Base-by-base conservation (phyloP, 805 yeast genomes). In the Starmerella sp. region DNA sequence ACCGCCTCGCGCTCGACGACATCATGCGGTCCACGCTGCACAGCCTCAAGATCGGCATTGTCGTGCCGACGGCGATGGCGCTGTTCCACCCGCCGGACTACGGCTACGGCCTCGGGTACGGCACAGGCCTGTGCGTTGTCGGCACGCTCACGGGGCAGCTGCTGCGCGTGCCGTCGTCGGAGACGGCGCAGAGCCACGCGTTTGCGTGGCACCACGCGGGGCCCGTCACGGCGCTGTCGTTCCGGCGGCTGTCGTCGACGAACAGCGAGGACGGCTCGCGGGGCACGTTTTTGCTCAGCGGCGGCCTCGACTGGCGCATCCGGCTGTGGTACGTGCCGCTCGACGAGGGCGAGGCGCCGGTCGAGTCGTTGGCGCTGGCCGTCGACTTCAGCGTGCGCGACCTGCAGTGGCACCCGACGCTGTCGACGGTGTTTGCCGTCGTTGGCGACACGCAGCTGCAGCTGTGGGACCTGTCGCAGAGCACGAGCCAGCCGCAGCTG, bases 1-100 rank as follows among this genome's bases (percentile, higher is more conserved):
- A 67, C 36, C 53, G 58, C 17, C 45, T 68, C 5, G 47, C 55
- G 7, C 63, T 72, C 8, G 61, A 55, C 37, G 57, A 51, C 34
- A 31, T 14, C 9, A 41, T 56, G 39, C 54, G 59, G 13, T 6
- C 48, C 8, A 29, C 42, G 2, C 30, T 53, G 37, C 29, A 48
- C 15, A 35, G 30, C 6, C 36, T 54, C 31, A 39, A 48, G 28
- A 17, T 60, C 32, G 48, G 47, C 29, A 57, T 30, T 11, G 36
- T 57, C 4, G 58, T 57, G 15, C 60, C 60, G 2, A 50, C 61
- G 30, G 28, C 49, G 30, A 38, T 56, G 58, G 54, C 59, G 10
- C 14, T 50, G 7, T 46, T 38, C 31, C 28, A 17, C 11, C 54
- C 54, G 4, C 42, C 49, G 10, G 54, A 53, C 11, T 48, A 14